phyloP scores from a whole-genome alignment of 73 alveolate species.

The Paramecium bursaria region DNA sequence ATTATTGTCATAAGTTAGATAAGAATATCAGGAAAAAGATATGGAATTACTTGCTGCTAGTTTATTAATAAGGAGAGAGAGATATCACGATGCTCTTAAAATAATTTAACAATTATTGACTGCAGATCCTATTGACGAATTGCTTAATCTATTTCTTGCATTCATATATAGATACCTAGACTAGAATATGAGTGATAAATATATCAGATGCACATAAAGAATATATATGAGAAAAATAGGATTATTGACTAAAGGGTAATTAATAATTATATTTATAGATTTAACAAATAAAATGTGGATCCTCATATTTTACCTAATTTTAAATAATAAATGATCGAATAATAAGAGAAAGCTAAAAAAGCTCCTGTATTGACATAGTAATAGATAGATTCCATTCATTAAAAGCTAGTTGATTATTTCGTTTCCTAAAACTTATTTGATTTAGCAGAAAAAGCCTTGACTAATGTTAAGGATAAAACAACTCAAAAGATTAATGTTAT shows the following conservation, averaged over 20 bases:
- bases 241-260: slow-evolving; percentile 52
- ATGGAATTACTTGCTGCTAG: slow-evolving; percentile 71
- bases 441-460: slow-evolving; percentile 70
- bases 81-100: slow-evolving; percentile 78
- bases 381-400: slow-evolving; percentile 71
- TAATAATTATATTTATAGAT: slow-evolving; percentile 50
- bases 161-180: slow-evolving; percentile 71
- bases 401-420: slow-evolving; percentile 78
- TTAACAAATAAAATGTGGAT: slow-evolving; percentile 50
- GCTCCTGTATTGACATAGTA: slow-evolving; percentile 65
- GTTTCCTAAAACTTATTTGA: slow-evolving; percentile 69
- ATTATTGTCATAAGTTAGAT: slow-evolving; percentile 75
- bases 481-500: slow-evolving; percentile 40
- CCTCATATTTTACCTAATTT: slow-evolving; percentile 58
- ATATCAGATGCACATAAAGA: slow-evolving; percentile 71
- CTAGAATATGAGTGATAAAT: slow-evolving; percentile 78
- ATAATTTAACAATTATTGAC: slow-evolving; percentile 70
- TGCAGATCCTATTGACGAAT: slow-evolving; percentile 74
- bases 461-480: slow-evolving; percentile 30
- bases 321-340: slow-evolving; percentile 46
- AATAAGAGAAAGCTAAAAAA: slow-evolving; percentile 66
- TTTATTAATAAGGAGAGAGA: slow-evolving; percentile 64
- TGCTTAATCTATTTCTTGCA: slow-evolving; percentile 73
- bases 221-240: slow-evolving; percentile 76
- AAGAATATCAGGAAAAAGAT: slow-evolving; percentile 69